Evolutionary conservation across 768 basidiomycete species (phyloP).

Genomic region (Termitomyces sp.): DNA sequence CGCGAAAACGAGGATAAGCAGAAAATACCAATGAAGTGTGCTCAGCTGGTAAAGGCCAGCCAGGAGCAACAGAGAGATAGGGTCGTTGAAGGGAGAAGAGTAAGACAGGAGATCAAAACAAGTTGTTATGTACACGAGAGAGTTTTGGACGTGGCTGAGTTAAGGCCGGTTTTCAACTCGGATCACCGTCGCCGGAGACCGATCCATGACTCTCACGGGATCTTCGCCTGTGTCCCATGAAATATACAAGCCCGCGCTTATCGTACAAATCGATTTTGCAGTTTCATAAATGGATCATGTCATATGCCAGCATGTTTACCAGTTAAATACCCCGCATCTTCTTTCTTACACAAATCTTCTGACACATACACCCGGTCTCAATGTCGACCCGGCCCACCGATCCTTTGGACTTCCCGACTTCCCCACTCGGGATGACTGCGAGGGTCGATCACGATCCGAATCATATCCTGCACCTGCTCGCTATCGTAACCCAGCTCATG

Average conservation of each 20-base stretch:
- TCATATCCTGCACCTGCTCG: constrained; percentile 39
- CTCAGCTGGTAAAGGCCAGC: constrained; percentile 23
- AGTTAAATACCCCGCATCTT: background rate
- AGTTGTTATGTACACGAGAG: constrained; percentile 11
- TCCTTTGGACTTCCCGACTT: constrained; percentile 26
- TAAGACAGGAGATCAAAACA: constrained; percentile 11
- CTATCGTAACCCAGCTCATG: constrained; percentile 55
- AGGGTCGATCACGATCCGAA: constrained; percentile 27
- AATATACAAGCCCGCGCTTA: constrained; percentile 1
- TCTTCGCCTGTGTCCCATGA: background rate
- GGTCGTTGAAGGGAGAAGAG: constrained; percentile 5
- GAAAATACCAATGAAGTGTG: constrained; percentile 18
- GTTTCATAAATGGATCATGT: background rate
- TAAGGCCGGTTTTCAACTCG: constrained; percentile 13
- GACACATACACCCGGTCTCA: constrained; percentile 4
- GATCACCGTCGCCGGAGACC: constrained; percentile 10
- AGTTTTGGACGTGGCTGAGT: constrained; percentile 14
- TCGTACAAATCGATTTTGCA: constrained; percentile 3
- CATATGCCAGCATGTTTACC: background rate
- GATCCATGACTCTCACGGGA: constrained; percentile 13
- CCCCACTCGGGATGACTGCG: constrained; percentile 46
- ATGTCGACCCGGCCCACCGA: constrained; percentile 25
- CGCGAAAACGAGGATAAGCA: constrained; percentile 10
- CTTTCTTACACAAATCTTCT: background rate
- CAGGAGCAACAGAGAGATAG: constrained; percentile 1